Evolutionary conservation across 2,329 filamentous ascomycete species (phyloP), one percentile per base, ranked within the genome.

Genomic region (Stylonectria norvegica): DNA sequence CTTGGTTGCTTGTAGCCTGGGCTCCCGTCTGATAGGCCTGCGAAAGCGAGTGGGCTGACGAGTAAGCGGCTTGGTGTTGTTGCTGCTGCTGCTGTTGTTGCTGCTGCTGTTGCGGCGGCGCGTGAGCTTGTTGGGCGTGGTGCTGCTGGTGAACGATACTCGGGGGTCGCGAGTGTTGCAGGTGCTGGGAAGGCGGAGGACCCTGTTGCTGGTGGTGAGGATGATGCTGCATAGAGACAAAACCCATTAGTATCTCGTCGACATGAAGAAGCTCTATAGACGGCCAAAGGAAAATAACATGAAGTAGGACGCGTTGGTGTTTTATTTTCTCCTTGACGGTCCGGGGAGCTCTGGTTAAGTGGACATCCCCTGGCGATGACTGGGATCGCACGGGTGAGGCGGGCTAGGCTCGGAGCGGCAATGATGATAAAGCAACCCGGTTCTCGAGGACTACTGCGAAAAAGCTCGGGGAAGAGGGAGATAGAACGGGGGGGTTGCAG

Each of bases 101-200:
- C 58, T 83, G 80, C 48, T 84, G 78, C n/a, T 83, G 81, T 46
- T 80, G 75, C 36, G 76, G 75, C 38, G 66, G 76, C 53, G 79
- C 75, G 49, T 82, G 80, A 52, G 79, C 76, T 62, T 83, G 81
- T n/a, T n/a, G n/a, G 49, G 76, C 71, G 50, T 83, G 79, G 59
- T 86, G 82, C 56, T 86, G 83, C 64, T 86, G 83, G 56, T 87
- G 81, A 58, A 86, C 82, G 58, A 83, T 78, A 69, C 83, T 85
- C 58, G 81, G 78, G 50, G 85, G 81, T 63, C 85, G 79, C 57
- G 82, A 76, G 63, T 86, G 81, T 54, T 86, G 84, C 53, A 85
- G 76, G 61, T 85, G 73, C 60, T 79, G 76, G 53, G 75, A 67
- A 68, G 75, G 71, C 58, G 80, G 78, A 68, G 83, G 81, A 78